Base-by-base conservation (phyloP, 2,329 filamentous ascomycete species). In the Neocucurbitaria cava region DNA sequence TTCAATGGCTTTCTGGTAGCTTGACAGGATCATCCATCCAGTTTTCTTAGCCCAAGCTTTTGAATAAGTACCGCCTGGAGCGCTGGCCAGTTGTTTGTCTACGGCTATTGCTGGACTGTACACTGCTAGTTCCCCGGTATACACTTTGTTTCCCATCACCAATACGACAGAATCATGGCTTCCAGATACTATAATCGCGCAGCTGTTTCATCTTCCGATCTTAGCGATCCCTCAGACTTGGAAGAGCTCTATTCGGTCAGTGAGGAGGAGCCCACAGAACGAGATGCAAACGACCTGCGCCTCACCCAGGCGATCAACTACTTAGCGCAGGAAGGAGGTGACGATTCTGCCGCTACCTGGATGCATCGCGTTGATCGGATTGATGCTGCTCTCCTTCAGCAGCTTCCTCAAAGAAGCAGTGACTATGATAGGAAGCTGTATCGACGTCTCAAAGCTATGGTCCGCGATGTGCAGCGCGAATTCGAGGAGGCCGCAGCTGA, bases 221-320 rank as follows among this genome's bases (percentile, higher is more conserved):
- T 49, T 17, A 53, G 50, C 23, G 47, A 52, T 38, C 21, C 45
- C 24, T 61, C 52, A 11, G 56, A 53, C 17, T 39, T 42, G 1
- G 53, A 58, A 39, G 40, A 59, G 1, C 45, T 44, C 6, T 39
- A 47, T n/a, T 49, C 46, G 10, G 26, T 40, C 7, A 55, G 39
- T 26, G 50, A 57, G 13, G 38, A 40, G 24, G 38, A 40, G 21
- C 30, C 46, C 30, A 54, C 44, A 11, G 43, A 53, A 23, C 50
- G 48, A 17, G 41, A 64, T 0, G 18, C 49, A 42, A 71, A 68
- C 40, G 49, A 74, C 40, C 52, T 44, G 13, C 62, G 63, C 31
- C 61, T 74, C 10, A 54, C 51, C 18, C 62, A 69, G 57, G 69
- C 70, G 2, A 65, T 73, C 43, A 57, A 54, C 21, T 74, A 74